Evolutionary conservation across 192 early-diverging fungal species (phyloP).

Genomic region (Rhizoclosmatium sp.): DNA sequence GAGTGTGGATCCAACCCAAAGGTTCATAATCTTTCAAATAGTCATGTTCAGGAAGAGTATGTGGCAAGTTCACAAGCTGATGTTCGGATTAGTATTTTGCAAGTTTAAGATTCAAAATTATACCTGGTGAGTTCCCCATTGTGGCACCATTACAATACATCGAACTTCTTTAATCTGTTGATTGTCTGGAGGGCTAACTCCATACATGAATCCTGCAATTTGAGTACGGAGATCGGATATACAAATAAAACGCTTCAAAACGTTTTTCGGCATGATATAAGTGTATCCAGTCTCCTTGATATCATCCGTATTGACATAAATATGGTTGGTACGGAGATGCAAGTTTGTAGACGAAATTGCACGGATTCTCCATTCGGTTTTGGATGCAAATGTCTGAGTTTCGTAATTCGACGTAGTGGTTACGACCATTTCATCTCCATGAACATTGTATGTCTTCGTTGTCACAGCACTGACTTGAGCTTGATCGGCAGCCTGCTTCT

Average conservation of each 20-base stretch:
- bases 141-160: conserved; percentile 93
- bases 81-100: background rate
- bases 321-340: conserved; percentile 92
- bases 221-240: conserved; percentile 95
- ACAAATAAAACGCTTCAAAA: conserved; percentile 95
- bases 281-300: conserved; percentile 95
- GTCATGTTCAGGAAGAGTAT: conserved; percentile 88
- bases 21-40: conserved; percentile 93
- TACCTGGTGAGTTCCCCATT: conserved; percentile 91
- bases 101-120: background rate
- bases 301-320: conserved; percentile 96
- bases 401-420: conserved; percentile 97
- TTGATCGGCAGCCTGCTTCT: conserved; percentile 93
- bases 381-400: conserved; percentile 95
- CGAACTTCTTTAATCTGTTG: conserved; percentile 96
- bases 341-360: conserved; percentile 98
- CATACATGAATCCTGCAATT: conserved; percentile 95
- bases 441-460: conserved; percentile 97
- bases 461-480: conserved; percentile 94
- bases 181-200: conserved; percentile 86
- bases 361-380: conserved; percentile 98
- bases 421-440: conserved; percentile 98
- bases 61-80: conserved; percentile 89
- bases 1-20: conserved; percentile 97
- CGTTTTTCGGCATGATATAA: conserved; percentile 97